Base-by-base conservation (phyloP, 495 filamentous ascomycete genomes). In the Hypomontagnella submonticulosa region DNA sequence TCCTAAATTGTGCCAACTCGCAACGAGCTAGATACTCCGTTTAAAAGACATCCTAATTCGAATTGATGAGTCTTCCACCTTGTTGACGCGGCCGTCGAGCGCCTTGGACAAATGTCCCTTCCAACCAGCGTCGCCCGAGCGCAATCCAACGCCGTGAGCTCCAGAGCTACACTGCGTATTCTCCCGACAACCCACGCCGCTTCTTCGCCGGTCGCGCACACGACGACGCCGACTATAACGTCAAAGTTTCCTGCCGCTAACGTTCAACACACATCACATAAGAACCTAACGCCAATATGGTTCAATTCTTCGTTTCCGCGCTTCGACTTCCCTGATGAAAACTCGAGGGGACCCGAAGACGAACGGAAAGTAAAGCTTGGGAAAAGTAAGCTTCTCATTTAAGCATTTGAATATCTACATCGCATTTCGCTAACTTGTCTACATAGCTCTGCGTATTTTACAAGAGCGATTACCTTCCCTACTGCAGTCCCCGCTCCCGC, bases 341-440 rank as follows among this genome's bases (percentile, higher is more conserved):
- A 52, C 40, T 42, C 69, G 44, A 73, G 73, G 57, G 63, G 80
- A 1, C 89, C 88, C 6, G 87, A 93, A 20, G 61, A 71, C 77
- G 88, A 95, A 72, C 87, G 94, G 34, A 93, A 90, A 40, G 71
- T 97, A 46, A 94, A 95, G 74, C 87, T 99, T 2, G 94, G 95
- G 53, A 94, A 90, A 71, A 97, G 93, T 93, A 79, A 67, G 86
- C 74, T 44, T 44, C 15, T 40, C 19, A 59, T 37, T 19, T 11
- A 32, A 41, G 11, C 16, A 61, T 59, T 42, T 9, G 13, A 13
- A n/a, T 11, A 52, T 46, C 18, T 34, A 18, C 32, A 12, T n/a
- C n/a, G n/a, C 9, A 18, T 13, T 11, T 53, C n/a, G 38, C 48
- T 69, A 50, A 68, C 52, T 19, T 8, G 20, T 46, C 49, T 37